Base-by-base conservation (phyloP, 106 monocot species). In the Acanthochlamys bracteata region DNA sequence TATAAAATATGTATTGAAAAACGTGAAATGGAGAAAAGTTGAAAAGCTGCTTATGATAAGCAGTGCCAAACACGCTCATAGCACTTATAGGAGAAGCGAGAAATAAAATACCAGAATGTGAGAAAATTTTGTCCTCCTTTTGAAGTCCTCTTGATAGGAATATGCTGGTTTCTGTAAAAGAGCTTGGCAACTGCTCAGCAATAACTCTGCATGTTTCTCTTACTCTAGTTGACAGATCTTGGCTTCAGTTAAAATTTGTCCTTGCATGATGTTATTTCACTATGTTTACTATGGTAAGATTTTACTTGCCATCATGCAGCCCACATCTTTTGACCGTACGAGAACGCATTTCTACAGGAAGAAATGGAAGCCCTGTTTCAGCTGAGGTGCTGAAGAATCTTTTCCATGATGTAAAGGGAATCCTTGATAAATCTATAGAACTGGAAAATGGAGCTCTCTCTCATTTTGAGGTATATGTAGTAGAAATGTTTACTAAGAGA, bases 281-380 rank as follows among this genome's bases (percentile, higher is more conserved):
- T 26, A 15, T 16, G 22, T 59, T 23, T 24, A 24, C 24, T 10
- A 3, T 22, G 10, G 20, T 20, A 55, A 22, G 55, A 22, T 55
- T 55, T 24, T 63, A 0, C 43, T 15, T 63, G 42, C 3, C 43
- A 42, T 33, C 11, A 49, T 91, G 74, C 86, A 95, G 92, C 21
- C 92, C 92, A 66, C 98, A 92, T 71, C 72, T 99, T 63, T 73
- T 92, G 60, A 79, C 88, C 13, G 83, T 92, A 45, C 76, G 91
- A 21, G 98, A 99, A 79, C 85, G 92, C 57, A 89, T 99, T 74
- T 92, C 88, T 59, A 45, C 85, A 24, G 88, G 82, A 79, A 76
- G 65, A 78, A 70, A 59, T 71, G 92, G 88, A 53, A 67, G 65
- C n/a, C 86, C 80, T 83, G 78, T 99, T 54, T 78, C 91, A 57